These are phyloP conservation scores for Annulohypoxylon nitens DNA, from an alignment of 495 filamentous ascomycete genomes.

Conservation along the genomic window DNA sequence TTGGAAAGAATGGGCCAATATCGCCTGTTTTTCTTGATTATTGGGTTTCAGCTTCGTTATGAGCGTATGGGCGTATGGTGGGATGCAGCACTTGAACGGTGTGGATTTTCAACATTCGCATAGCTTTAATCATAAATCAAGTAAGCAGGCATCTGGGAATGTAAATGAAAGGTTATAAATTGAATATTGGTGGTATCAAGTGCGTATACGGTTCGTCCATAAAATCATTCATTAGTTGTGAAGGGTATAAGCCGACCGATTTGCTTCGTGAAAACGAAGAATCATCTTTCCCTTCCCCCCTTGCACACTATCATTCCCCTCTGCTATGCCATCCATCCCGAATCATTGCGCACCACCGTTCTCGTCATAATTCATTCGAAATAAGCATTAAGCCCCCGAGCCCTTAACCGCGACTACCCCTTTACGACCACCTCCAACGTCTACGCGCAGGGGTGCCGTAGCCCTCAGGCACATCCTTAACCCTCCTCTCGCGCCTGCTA, in stretches of 20 bases:
- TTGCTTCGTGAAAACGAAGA: not conserved
- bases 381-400: not conserved
- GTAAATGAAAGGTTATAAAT: no score
- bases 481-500: constrained; percentile 37
- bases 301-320: not conserved
- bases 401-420: not conserved
- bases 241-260: constrained; percentile 34
- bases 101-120: no score
- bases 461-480: constrained; percentile 32
- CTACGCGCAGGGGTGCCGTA: constrained; percentile 32
- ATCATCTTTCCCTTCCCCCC: not conserved
- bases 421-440: constrained; percentile 31
- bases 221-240: constrained; percentile 25
- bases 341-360: not conserved
- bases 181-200: constrained; percentile 23
- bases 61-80: no score
- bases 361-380: not conserved
- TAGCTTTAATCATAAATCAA: no score
- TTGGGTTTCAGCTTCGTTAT: not conserved
- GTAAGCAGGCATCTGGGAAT: no score
- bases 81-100: not conserved
- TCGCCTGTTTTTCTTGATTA: not conserved
- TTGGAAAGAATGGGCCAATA: not conserved
- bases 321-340: not conserved
- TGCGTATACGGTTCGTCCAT: not conserved